Conservation (phyloP, 805 yeast genomes). For the Saccharomycopsis schoenii region DNA sequence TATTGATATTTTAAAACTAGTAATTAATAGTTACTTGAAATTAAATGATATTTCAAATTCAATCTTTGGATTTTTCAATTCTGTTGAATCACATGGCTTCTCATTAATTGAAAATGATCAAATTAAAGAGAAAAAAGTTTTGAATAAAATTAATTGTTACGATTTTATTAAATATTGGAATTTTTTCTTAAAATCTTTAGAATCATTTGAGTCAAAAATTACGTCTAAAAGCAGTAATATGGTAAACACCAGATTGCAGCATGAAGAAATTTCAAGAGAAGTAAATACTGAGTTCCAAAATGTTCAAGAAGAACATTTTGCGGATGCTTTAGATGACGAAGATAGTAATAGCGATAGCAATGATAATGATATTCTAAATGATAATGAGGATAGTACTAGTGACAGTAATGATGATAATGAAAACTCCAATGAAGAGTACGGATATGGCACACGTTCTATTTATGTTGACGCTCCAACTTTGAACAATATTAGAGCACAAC, state of each 20-base stretch:
- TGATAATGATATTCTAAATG: neutral
- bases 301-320: neutral
- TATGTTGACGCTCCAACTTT: slow-evolving; percentile 3
- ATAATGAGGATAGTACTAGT: neutral
- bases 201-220: neutral
- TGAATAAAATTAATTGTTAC: slow-evolving; percentile 6
- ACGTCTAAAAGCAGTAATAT: neutral
- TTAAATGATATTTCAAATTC: slow-evolving; percentile 14
- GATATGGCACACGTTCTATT: neutral
- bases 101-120: neutral
- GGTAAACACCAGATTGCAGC: neutral
- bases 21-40: slow-evolving; percentile 13
- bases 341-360: neutral
- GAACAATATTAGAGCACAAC: slow-evolving; percentile 13
- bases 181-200: slow-evolving; percentile 3
- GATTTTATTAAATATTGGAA: slow-evolving; percentile 13
- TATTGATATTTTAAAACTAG: slow-evolving; percentile 12
- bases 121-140: neutral
- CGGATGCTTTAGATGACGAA: neutral
- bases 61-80: neutral
- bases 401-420: slow-evolving; percentile 1
- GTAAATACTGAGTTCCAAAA: neutral
- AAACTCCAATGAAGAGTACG: neutral
- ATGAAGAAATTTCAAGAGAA: neutral
- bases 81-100: neutral